A percentile compares a stretch with the other conserved stretches of the same genome.
Evolutionary conservation across 495 filamentous ascomycete genomes (phyloP).

Genomic region (Patellaria atrata): DNA sequence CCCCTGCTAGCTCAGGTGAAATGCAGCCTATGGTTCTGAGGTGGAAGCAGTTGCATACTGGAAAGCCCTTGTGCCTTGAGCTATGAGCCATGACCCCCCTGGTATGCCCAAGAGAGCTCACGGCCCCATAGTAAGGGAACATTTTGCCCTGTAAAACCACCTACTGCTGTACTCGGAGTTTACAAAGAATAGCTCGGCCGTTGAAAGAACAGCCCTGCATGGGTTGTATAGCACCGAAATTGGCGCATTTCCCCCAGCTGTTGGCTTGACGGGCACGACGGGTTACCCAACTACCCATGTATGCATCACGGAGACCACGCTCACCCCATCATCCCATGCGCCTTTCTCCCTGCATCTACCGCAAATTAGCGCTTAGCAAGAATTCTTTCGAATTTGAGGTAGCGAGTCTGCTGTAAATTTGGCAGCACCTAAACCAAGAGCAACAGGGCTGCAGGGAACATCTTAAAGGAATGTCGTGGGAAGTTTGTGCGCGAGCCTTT

Average conservation of each 20-base stretch:
- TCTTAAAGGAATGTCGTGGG: too few species aligned
- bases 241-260: too few species aligned
- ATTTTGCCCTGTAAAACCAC: conserved; percentile 9
- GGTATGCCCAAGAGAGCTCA: conserved; percentile 4
- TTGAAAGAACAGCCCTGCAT: background rate
- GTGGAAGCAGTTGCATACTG: conserved; percentile 15
- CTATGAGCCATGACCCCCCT: conserved; percentile 14
- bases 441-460: conserved; percentile 19
- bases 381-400: conserved; percentile 12
- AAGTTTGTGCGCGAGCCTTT: too few species aligned
- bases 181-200: background rate
- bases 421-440: conserved; percentile 11
- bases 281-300: background rate
- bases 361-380: conserved; percentile 13
- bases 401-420: conserved; percentile 18
- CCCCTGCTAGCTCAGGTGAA: conserved; percentile 16
- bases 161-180: conserved; percentile 13
- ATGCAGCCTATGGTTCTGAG: too few species aligned
- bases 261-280: background rate
- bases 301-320: conserved; percentile 3
- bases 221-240: background rate
- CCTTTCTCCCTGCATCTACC: conserved; percentile 10
- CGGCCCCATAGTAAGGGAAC: conserved; percentile 6
- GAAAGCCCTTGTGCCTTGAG: too few species aligned
- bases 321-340: conserved; percentile 14